Percentiles rank a stretch among this genome's conserved stretches.
Evolutionary conservation across 169 alveolate species (phyloP).

Genomic region (Eimeria necatrix): DNA sequence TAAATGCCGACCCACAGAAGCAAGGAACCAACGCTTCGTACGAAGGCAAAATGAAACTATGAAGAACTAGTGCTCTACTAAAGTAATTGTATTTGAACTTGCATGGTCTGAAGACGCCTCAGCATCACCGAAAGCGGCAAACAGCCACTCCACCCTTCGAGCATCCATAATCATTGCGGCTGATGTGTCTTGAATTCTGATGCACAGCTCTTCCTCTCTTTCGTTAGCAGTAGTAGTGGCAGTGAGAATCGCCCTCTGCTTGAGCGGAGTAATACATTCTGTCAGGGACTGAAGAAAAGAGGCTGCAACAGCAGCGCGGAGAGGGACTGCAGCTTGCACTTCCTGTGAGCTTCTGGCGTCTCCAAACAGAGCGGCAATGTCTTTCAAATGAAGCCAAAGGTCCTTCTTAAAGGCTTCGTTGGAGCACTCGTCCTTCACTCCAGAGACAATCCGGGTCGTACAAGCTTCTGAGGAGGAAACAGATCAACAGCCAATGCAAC

Average conservation of each 20-base stretch:
- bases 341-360: conserved; percentile 19
- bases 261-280: conserved; percentile 39
- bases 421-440: not conserved
- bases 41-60: too few relatives aligned
- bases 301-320: conserved; percentile 56
- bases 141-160: conserved; percentile 66
- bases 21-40: not conserved
- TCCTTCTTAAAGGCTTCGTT: not conserved
- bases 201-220: not conserved
- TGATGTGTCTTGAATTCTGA: not conserved
- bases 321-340: conserved; percentile 44
- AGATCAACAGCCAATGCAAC: not conserved
- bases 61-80: not conserved
- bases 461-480: not conserved
- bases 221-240: not conserved
- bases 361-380: conserved; percentile 41
- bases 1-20: not conserved
- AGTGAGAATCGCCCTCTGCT: not conserved
- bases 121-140: conserved; percentile 32
- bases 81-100: not conserved
- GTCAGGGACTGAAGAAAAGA: conserved; percentile 48
- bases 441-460: not conserved
- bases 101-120: conserved; percentile 32
- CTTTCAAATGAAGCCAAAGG: conserved; percentile 24
- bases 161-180: conserved; percentile 37